phyloP scores from a whole-genome alignment of 768 basidiomycete genomes.

The Fomitopsis serialis region DNA sequence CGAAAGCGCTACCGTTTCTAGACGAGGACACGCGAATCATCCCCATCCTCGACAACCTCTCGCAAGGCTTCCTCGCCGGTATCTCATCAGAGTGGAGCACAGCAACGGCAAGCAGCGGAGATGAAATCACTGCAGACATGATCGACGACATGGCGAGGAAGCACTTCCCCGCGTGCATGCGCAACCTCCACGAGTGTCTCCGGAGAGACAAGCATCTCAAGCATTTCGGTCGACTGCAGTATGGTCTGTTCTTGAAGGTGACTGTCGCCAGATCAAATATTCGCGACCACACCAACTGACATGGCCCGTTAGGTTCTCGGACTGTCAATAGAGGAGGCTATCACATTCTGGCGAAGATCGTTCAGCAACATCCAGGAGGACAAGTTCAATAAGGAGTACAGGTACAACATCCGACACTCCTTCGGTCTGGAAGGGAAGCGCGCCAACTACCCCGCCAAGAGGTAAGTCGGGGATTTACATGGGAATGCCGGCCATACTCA shows the following conservation, averaged over 20 bases:
- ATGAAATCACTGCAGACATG: constrained; percentile 89
- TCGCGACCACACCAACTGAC: no score
- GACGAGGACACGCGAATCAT: constrained; percentile 92
- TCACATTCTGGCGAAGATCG: constrained; percentile 88
- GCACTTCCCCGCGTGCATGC: constrained; percentile 97
- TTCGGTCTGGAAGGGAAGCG: constrained; percentile 94
- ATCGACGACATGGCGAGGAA: constrained; percentile 79
- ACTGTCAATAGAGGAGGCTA: constrained; percentile 88
- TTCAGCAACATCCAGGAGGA: constrained; percentile 82
- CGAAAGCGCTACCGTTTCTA: constrained; percentile 80
- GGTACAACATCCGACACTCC: constrained; percentile 94
- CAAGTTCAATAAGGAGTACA: constrained; percentile 96
- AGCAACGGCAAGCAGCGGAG: constrained; percentile 45
- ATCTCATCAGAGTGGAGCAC: constrained; percentile 79
- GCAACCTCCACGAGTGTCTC: constrained; percentile 77
- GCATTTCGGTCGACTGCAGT: constrained; percentile 87
- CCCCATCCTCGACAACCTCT: constrained; percentile 87
- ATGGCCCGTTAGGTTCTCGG: constrained; percentile 66
- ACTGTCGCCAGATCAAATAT: neutral
- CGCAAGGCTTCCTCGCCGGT: constrained; percentile 90
- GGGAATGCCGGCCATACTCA: neutral
- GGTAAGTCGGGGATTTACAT: constrained; percentile 37
- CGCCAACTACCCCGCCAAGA: constrained; percentile 91
- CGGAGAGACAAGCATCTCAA: constrained; percentile 81
- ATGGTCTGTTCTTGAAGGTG: constrained; percentile 94